A percentile compares a stretch with the other conserved stretches of the same genome.
Conservation (phyloP, 805 yeast species). For the Wickerhamomyces alni region DNA sequence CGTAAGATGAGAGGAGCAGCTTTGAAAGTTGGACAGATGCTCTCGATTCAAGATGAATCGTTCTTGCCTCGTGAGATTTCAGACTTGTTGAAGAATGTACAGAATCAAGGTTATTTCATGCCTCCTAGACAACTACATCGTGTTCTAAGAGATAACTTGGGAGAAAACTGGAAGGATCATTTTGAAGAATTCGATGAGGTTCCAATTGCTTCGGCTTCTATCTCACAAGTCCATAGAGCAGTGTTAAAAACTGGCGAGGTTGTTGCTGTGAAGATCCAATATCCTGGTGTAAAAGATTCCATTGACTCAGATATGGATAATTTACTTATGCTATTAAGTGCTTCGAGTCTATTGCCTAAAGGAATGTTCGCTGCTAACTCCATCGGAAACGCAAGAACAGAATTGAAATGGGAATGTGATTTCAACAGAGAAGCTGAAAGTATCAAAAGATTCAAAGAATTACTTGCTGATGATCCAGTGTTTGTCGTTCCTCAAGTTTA, state of each 20-base stretch:
- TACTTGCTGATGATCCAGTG: conserved; percentile 52
- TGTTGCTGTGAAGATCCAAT: conserved; percentile 94
- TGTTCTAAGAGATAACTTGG: conserved; percentile 68
- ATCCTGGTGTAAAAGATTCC: conserved; percentile 92
- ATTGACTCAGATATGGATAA: conserved; percentile 94
- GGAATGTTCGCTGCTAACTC: conserved; percentile 91
- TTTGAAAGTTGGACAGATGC: conserved; percentile 91
- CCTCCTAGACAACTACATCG: conserved; percentile 83
- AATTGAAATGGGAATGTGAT: conserved; percentile 97
- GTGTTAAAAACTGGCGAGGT: conserved; percentile 56
- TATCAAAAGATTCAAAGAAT: conserved; percentile 58
- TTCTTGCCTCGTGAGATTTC: conserved; percentile 83
- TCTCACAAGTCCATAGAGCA: conserved; percentile 94
- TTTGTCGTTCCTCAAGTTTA: conserved; percentile 80
- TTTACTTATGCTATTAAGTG: conserved; percentile 72
- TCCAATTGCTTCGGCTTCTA: conserved; percentile 96
- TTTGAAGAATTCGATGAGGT: conserved; percentile 75
- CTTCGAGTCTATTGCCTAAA: conserved; percentile 80
- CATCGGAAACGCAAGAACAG: conserved; percentile 87
- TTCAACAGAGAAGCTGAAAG: conserved; percentile 83
- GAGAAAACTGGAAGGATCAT: conserved; percentile 68
- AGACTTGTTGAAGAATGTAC: conserved; percentile 74
- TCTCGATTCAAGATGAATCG: conserved; percentile 88
- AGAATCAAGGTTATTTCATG: conserved; percentile 95
- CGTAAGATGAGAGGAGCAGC: conserved; percentile 99